Base-by-base conservation (phyloP, 352 stramenopile genomes). In the Phytophthora foliorum region DNA sequence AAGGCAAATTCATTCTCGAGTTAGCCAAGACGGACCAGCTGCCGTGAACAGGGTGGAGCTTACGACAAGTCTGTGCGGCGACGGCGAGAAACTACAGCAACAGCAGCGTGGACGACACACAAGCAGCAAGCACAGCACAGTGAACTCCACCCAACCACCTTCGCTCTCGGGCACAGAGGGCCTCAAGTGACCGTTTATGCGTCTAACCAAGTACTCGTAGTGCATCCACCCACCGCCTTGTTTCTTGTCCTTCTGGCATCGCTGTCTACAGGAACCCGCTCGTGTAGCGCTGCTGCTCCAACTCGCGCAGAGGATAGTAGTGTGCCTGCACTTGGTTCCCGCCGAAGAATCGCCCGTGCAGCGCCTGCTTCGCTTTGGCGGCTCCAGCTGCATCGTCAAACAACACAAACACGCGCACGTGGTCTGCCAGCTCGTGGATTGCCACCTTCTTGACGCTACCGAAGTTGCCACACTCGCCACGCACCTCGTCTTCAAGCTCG, bases 1-100 rank as follows among this genome's bases (percentile, higher is more conserved):
- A 98, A 78, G 95, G 95, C 62, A 98, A 98, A 67, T 98, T 95
- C 78, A 98, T 99, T 73, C 90, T 99, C 61, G 95, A 99, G 75
- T 94, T 98, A 66, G 96, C 97, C 67, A 94, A 98, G 77, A 93
- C 85, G 45, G 67, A 87, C 49, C 81, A 84, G 59, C 49, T 71
- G 63, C 60, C 69, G 16, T 77, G 51, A 80, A 31, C 38, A 67
- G 31, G 49, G 68, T 10, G 67, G 50, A 60, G 57, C 57, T 63
- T 69, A 69, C 58, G 42, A 27, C 39, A 60, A 48, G 55, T 59
- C 46, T 17, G 34, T 6, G 38, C 38, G 14, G 58, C 9, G 52
- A 57, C 10, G 27, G 49, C 27, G 16, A 11, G 21, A 34, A 56
- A 49, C 69, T 77, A 74, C 59, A 77, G 57, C 48, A 71, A 77